These are phyloP conservation scores for Crinitomyces ghanaensis DNA, from an alignment of 805 yeast species.

Conservation along the genomic window DNA sequence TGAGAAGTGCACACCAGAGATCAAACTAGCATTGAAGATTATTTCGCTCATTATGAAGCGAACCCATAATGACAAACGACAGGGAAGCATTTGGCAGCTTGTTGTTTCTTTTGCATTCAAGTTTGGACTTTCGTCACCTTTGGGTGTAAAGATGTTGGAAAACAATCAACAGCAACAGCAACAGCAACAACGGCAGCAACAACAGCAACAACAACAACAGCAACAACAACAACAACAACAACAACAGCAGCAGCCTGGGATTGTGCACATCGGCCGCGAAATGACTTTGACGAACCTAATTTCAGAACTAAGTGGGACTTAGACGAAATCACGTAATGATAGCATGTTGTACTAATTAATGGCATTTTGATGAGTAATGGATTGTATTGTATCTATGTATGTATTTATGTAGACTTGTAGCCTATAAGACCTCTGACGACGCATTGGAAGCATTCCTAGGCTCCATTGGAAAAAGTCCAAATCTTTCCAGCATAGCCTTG, in stretches of 20 bases:
- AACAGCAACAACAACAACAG: no score
- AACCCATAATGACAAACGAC: slow-evolving; percentile 7
- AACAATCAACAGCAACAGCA: no score
- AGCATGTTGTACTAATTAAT: no score
- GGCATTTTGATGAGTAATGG: no score
- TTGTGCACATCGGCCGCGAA: not conserved
- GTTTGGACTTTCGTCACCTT: slow-evolving; percentile 8
- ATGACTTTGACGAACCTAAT: not conserved
- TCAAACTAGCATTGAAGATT: slow-evolving; percentile 15
- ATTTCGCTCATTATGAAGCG: slow-evolving; percentile 13
- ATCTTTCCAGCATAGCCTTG: slow-evolving; percentile 48
- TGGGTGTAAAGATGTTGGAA: slow-evolving; percentile 4
- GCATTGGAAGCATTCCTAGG: no score
- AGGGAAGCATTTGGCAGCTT: slow-evolving; percentile 11
- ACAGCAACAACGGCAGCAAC: no score
- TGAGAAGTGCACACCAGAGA: slow-evolving; percentile 13
- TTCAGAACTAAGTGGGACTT: slow-evolving; percentile 1
- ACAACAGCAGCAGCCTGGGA: no score
- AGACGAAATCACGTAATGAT: no score
- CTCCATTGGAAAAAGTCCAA: slow-evolving; percentile 39
- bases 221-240: no score
- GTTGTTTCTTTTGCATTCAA: slow-evolving; percentile 9
- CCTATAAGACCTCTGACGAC: no score
- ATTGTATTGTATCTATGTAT: no score
- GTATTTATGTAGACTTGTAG: no score